These are phyloP conservation scores for Mollisia scopiformis DNA, from an alignment of 2,329 filamentous ascomycete species.

Conservation along the genomic window DNA sequence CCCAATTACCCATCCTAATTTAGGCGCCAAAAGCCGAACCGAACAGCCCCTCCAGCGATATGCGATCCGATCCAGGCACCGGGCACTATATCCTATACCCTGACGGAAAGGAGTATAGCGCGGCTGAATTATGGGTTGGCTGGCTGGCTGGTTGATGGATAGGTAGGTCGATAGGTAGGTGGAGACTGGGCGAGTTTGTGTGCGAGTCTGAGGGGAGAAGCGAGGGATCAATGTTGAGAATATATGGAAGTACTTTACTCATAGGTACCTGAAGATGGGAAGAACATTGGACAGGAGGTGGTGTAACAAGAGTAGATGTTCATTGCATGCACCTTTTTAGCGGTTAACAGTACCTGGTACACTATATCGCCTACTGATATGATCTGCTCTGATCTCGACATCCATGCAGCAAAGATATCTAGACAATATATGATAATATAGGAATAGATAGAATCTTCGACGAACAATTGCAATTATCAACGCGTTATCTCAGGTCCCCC, in stretches of 20 bases:
- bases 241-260: too few relatives aligned
- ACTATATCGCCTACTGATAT: too few relatives aligned
- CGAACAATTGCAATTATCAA: background rate
- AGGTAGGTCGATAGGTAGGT: too few relatives aligned
- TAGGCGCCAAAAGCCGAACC: background rate
- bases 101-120: background rate
- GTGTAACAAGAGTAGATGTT: background rate
- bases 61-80: too few relatives aligned
- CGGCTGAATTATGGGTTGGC: background rate
- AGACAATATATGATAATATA: background rate
- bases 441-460: background rate
- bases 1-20: background rate
- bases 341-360: background rate
- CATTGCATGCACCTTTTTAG: slow-evolving; percentile 1
- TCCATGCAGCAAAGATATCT: too few relatives aligned
- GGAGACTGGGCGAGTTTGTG: too few relatives aligned
- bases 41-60: background rate
- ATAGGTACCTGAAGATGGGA: too few relatives aligned
- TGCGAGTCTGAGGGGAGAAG: too few relatives aligned
- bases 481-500: background rate
- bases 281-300: background rate
- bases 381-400: too few relatives aligned
- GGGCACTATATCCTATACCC: background rate
- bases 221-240: too few relatives aligned
- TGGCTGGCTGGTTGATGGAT: background rate